A percentile compares a stretch with the other conserved stretches of the same genome.
Conservation (phyloP, 2,329 filamentous ascomycete genomes). For the Scytalidium sp. region DNA sequence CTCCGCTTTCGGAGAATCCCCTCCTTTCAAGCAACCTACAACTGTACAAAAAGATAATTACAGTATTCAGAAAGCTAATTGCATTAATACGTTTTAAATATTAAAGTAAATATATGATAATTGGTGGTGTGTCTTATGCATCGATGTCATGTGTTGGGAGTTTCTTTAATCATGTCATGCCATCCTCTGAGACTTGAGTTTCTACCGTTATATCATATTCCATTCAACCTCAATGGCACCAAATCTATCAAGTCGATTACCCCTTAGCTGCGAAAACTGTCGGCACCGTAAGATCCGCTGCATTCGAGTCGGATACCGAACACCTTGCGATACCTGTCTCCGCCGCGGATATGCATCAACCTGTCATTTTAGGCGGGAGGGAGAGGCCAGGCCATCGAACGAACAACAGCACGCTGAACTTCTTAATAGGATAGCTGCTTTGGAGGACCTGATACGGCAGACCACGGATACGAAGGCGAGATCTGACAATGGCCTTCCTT, state of each 20-base stretch:
- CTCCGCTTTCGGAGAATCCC: no score
- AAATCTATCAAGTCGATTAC: not conserved
- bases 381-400: not conserved
- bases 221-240: not conserved
- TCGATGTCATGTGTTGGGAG: no score
- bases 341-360: conserved; percentile 5
- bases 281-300: conserved; percentile 13
- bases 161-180: no score
- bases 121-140: no score
- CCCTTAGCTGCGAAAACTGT: conserved; percentile 10
- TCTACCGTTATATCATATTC: no score
- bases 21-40: no score
- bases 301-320: conserved; percentile 5
- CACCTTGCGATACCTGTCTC: conserved; percentile 10
- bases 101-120: no score
- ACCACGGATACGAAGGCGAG: not conserved
- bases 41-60: no score
- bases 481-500: not conserved
- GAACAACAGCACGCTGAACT: not conserved
- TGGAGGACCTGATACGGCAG: not conserved
- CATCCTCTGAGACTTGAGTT: no score
- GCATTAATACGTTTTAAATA: no score
- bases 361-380: conserved; percentile 7
- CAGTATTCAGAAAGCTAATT: no score
- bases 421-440: not conserved